Evolutionary conservation across 805 yeast species (phyloP).

Genomic region (Debaryomyces castellii): DNA sequence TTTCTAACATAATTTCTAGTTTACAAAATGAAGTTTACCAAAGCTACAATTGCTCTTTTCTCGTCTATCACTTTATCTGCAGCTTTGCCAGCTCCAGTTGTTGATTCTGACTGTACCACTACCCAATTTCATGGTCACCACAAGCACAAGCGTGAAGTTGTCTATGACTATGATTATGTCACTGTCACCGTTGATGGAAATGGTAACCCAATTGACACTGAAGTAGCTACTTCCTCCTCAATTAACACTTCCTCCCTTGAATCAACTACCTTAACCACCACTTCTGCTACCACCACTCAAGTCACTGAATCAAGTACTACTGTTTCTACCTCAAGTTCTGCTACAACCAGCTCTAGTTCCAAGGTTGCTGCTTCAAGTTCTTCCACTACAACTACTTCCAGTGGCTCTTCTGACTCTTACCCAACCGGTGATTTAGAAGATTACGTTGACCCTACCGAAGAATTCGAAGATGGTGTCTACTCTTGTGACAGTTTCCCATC

Average conservation of each 20-base stretch:
- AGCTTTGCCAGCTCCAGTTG: constrained; percentile 28
- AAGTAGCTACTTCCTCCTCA: constrained; percentile 18
- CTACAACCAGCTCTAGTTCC: constrained; percentile 10
- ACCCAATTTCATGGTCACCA: constrained; percentile 57
- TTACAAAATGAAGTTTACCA: constrained; percentile 11
- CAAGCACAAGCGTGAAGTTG: constrained; percentile 60
- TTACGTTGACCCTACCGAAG: constrained; percentile 52
- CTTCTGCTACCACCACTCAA: constrained; percentile 15
- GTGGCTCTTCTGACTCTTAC: constrained; percentile 21
- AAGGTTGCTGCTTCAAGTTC: constrained; percentile 22
- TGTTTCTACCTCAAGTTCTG: constrained; percentile 5
- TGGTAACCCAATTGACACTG: constrained; percentile 33
- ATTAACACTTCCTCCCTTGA: constrained; percentile 19
- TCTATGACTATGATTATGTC: constrained; percentile 40
- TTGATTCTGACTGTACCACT: constrained; percentile 34
- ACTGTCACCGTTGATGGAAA: constrained; percentile 44
- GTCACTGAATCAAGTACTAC: constrained; percentile 8
- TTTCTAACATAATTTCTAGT: not conserved
- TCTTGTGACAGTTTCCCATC: constrained; percentile 70
- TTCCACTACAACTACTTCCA: constrained; percentile 26
- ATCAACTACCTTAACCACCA: constrained; percentile 15
- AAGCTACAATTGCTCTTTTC: constrained; percentile 17
- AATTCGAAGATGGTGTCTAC: constrained; percentile 71
- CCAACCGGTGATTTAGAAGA: constrained; percentile 53
- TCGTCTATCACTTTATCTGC: constrained; percentile 9